A percentile compares a stretch with the other conserved stretches of the same genome.
Conservation (phyloP, 164 flowering plant genomes). For the Annona cherimola region DNA sequence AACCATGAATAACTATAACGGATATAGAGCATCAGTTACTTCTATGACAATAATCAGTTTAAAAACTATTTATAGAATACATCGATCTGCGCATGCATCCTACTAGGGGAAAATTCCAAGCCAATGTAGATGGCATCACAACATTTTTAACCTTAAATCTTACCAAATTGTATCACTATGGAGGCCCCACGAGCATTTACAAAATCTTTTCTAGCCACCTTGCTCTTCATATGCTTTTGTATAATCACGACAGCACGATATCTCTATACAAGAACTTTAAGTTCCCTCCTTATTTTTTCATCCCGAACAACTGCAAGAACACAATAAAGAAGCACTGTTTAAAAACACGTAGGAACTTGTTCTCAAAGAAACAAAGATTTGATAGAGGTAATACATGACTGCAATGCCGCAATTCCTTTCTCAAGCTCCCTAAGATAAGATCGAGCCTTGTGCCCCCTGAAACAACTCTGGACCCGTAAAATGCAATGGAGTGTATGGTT, state of each 20-base stretch:
- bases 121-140: no score
- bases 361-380: constrained; percentile 5
- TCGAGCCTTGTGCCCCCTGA: constrained; percentile 93
- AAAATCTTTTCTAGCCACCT: no score
- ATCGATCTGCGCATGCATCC: no score
- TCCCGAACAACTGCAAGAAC: constrained; percentile 69
- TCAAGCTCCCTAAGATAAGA: constrained; percentile 45
- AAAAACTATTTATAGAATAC: no score
- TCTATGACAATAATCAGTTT: no score
- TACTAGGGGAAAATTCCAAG: no score
- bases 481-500: constrained; percentile 95
- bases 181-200: no score
- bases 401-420: constrained; percentile 65
- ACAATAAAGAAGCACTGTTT: not conserved
- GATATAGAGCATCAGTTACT: not conserved
- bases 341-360: not conserved
- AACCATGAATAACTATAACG: constrained; percentile 82
- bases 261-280: constrained; percentile 29
- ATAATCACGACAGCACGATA: no score
- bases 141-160: no score
- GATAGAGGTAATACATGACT: constrained; percentile 61
- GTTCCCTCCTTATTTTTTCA: constrained; percentile 63
- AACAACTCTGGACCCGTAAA: constrained; percentile 89
- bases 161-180: no score
- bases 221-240: no score